phyloP scores from a whole-genome alignment of 2,329 filamentous ascomycete species.

The Penicillium capsulatum region DNA sequence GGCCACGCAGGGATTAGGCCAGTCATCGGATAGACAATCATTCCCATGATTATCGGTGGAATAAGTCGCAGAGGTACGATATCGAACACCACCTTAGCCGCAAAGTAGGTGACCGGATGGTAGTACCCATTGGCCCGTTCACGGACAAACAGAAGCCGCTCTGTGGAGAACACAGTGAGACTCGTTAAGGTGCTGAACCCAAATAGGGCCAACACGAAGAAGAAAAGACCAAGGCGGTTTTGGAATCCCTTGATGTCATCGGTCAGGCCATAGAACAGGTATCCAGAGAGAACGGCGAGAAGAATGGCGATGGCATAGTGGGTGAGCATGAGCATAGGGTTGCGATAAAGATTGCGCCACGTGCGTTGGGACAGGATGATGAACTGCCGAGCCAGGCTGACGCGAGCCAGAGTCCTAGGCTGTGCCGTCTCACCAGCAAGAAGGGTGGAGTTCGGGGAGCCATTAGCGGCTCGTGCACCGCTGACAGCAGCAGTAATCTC shows the following conservation, averaged over 20 bases:
- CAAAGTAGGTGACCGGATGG: conserved; percentile 86
- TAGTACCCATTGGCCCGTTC: conserved; percentile 98
- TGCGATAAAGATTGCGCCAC: conserved; percentile 95
- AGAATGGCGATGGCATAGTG: conserved; percentile 97
- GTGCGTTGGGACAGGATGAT: conserved; percentile 83
- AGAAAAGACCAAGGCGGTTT: conserved; percentile 93
- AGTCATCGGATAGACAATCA: conserved; percentile 97
- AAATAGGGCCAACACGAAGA: conserved; percentile 92
- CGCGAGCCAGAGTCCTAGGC: conserved; percentile 75
- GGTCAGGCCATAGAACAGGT: conserved; percentile 91
- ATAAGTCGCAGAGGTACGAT: conserved; percentile 91
- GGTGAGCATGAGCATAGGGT: conserved; percentile 96
- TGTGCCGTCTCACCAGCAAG: conserved; percentile 50
- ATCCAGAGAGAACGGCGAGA: conserved; percentile 88
- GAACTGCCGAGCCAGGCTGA: conserved; percentile 79
- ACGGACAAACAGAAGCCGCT: conserved; percentile 83
- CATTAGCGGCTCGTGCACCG: conserved; percentile 63
- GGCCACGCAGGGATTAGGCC: conserved; percentile 75
- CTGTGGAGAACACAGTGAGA: conserved; percentile 86
- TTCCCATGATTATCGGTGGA: conserved; percentile 89
- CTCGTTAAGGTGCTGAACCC: conserved; percentile 95
- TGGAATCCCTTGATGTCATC: conserved; percentile 97
- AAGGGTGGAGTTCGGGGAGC: conserved; percentile 56
- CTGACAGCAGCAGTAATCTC: conserved; percentile 71
- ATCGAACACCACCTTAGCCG: conserved; percentile 96